Base-by-base conservation (phyloP, 768 basidiomycete species). In the Rhodotorula kratochvilovae region DNA sequence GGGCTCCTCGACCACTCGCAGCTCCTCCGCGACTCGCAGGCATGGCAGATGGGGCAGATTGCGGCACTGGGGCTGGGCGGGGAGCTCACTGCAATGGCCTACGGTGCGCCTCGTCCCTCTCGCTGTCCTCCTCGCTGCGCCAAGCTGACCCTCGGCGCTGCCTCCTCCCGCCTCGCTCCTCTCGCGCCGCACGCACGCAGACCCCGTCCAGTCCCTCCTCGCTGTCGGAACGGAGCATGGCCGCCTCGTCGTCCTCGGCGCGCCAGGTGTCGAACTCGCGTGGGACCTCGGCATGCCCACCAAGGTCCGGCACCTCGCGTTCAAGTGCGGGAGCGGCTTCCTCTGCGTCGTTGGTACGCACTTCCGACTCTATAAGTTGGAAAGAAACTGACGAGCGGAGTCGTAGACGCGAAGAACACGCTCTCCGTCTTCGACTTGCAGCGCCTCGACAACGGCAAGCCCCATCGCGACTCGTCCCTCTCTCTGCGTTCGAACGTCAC, bases 171-270 rank as follows among this genome's bases (percentile, higher is more conserved):
- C 50, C 10, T 4, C 57, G 15, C 35, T 39, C 2, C 10, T 12
- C 35, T 27, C 15, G 7, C 3, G 11, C 23, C 76, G 79, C 21
- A 62, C 39, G 39, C 6, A 78, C 29, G 73, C 75, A 50, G 83
- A 83, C 61, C 81, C 83, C 0, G 76, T 82, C 12, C 78, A 80
- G 29, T 78, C 80, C 1, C 68, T 81, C 17, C 75, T 82, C 48
- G 82, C 80, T 0, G 79, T 81, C 15, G 91, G 89, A 5, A 90
- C 90, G 0, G 79, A 84, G 10, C 77, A 80, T n/a, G 91, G 92
- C 0, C 67, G 78, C 2, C 83, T 93, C 45, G 83, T 87, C 66
- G 73, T 92, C 35, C 85, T 87, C 72, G 92, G 92, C 3, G 83
- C 85, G 11, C 84, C 87, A 5, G 86, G 88, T 7, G 89, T 91